Evolutionary conservation across 345 rosid species (phyloP), one percentile per base, ranked within the genome.

Genomic region (Leavenworthia alabamica): DNA sequence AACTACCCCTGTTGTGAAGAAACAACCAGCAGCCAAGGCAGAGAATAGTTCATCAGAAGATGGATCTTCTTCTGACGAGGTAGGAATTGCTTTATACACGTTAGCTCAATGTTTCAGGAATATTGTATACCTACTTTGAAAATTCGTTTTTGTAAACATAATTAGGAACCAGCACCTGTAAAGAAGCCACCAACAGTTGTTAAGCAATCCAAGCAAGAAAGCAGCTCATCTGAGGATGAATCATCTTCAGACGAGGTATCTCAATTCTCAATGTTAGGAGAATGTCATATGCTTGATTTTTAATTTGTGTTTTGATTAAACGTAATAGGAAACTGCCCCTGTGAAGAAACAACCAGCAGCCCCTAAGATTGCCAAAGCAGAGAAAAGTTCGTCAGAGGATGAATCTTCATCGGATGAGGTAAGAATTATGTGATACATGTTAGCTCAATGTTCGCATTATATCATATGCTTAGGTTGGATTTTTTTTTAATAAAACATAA

Each of bases 331-430:
- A 32, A 9, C 36, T 9, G 12, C 12, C 0, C 36, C 36, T 32
- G 12, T 9, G 22, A 20, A 20, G 22, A 2, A 20, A 0, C 36
- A 32, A 9, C 36, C 35, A 31, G 4, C 11, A 31, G 35, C 11
- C 1, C 31, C 56, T 43, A 50, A 62, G 47, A 60, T 52, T n/a
- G 5, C 70, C 3, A 36, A 40, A 62, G 62, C 20, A 16, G 44
- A 58, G 48, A 81, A 67, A 58, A 70, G 72, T 48, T 79, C 83
- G 12, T 77, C 78, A 0, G 37, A 77, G 52, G 68, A 61, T 27
- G 83, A 73, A 2, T 78, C 85, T 11, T 77, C 74, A 8, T 62
- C 68, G 0, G 71, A 71, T 16, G 70, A 72, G 53, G 82, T 78
- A 43, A 36, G 53, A 51, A 26, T 41, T 48, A 6, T 15, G 6